A percentile compares a stretch with the other conserved stretches of the same genome.
These are phyloP conservation scores for Noccaea caerulescens DNA, from an alignment of 345 rosid genomes.

Conservation along the genomic window DNA sequence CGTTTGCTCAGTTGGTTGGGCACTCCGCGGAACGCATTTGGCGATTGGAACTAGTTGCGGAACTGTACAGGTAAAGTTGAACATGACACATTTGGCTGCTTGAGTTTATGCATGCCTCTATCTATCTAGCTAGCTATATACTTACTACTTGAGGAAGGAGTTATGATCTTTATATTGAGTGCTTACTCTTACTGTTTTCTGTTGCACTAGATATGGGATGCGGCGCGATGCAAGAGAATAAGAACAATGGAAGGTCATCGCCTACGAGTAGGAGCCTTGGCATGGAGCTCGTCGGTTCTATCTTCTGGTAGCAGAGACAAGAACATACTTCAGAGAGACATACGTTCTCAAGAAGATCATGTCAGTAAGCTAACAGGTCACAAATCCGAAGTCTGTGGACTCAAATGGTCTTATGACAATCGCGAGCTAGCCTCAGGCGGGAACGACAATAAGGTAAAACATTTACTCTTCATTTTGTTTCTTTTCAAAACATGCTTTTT, in stretches of 20 bases:
- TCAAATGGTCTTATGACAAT: constrained; percentile 97
- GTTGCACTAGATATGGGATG: constrained; percentile 84
- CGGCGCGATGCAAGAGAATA: constrained; percentile 69
- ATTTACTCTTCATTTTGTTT: constrained; percentile 8
- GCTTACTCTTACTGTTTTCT: neutral
- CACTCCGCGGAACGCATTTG: constrained; percentile 81
- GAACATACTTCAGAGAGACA: constrained; percentile 88
- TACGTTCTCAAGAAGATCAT: constrained; percentile 77
- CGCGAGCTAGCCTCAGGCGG: constrained; percentile 99
- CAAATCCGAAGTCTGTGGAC: constrained; percentile 98
- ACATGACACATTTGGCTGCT: constrained; percentile 4
- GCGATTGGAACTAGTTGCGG: constrained; percentile 93
- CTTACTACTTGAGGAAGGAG: too few relatives aligned
- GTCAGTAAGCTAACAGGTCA: constrained; percentile 91
- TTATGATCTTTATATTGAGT: neutral
- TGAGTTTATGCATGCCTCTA: constrained; percentile 2
- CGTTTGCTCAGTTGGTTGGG: constrained; percentile 97
- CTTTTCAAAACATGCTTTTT: neutral
- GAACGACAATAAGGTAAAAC: constrained; percentile 88
- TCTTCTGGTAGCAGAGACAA: constrained; percentile 99
- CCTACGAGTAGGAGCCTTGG: constrained; percentile 87
- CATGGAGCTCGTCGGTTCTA: constrained; percentile 85
- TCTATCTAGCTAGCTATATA: neutral
- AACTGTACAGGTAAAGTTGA: constrained; percentile 71
- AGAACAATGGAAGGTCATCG: constrained; percentile 99